Base-by-base conservation (phyloP, 1,284 basidiomycete species). In the Moesziomyces globuligerus region DNA sequence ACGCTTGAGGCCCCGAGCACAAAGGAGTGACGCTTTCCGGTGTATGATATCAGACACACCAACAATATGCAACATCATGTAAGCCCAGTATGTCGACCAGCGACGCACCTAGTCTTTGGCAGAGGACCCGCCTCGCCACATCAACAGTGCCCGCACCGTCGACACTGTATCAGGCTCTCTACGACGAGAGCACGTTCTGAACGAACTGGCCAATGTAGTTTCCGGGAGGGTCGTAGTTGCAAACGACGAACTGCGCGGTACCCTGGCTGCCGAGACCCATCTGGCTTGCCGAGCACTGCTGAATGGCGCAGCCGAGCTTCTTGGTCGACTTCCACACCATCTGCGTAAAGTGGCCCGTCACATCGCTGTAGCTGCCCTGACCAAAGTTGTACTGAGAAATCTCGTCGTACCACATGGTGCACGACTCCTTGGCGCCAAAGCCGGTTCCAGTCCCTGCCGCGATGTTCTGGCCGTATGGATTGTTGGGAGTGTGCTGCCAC, bases 321-420 rank as follows among this genome's bases (percentile, higher is more conserved):
- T 26, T 52, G 18, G 37, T 56, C 8, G 24, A 25, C 55, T 64
- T 64, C 73, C 73, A 75, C 0, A 75, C 62, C 54, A 75, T 61
- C 57, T 75, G 73, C 3, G 71, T 73, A 32, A 75, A 75, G 41
- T 75, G 73, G 0, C 73, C 73, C 17, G 73, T 72, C 4, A 53
- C 48, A 38, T 57, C 61, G 43, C 55, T 55, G 49, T 73, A 75
- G 11, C 13, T 29, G 2, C 48, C 54, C 11, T 29, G 24, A 9
- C n/a, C 41, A 42, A 52, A 75, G 36, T 70, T 53, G 62, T 75
- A 75, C 17, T 45, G 37, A n/a, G 32, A 20, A 18, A 44, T 29
- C 25, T 75, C 73, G 40, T 62, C 48, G 56, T 72, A 73, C 73
- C 73, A 75, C 46, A 58, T 37, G n/a, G 44, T 48, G 29, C 40